These are phyloP conservation scores for Triangularia verruculosa DNA, from an alignment of 2,329 filamentous ascomycete species.

Conservation along the genomic window DNA sequence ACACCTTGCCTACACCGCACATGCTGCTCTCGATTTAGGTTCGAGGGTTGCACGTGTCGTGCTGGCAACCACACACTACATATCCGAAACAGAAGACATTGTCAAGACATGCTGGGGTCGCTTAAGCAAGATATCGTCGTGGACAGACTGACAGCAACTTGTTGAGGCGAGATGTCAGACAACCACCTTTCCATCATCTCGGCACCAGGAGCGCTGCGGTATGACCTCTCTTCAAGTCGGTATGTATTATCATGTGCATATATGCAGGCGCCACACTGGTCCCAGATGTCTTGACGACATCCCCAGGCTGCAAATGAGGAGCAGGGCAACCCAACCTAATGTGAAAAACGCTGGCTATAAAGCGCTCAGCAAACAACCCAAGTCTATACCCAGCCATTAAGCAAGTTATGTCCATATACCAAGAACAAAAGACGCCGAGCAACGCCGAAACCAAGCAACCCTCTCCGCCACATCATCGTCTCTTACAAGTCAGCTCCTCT, in stretches of 20 bases:
- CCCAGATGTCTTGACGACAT: background rate
- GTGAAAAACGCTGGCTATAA: background rate
- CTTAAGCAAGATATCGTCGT: background rate
- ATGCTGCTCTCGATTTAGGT: background rate
- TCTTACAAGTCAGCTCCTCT: background rate
- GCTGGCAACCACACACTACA: background rate
- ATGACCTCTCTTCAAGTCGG: background rate
- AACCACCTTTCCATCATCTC: background rate
- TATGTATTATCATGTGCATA: background rate
- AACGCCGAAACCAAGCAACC: background rate
- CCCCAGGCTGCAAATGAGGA: background rate
- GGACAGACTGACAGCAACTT: background rate
- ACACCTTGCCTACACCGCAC: background rate
- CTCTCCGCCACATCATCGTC: background rate
- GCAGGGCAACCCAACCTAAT: background rate
- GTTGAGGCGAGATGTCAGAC: background rate
- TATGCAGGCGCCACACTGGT: background rate
- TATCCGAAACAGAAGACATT: background rate
- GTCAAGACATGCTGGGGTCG: background rate
- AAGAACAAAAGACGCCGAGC: background rate
- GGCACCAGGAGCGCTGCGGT: background rate
- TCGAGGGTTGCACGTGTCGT: background rate
- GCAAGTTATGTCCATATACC: background rate
- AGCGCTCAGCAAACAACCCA: background rate
- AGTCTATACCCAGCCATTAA: background rate